phyloP scores from a whole-genome alignment of 352 stramenopile genomes.

The Pythium dissimile region DNA sequence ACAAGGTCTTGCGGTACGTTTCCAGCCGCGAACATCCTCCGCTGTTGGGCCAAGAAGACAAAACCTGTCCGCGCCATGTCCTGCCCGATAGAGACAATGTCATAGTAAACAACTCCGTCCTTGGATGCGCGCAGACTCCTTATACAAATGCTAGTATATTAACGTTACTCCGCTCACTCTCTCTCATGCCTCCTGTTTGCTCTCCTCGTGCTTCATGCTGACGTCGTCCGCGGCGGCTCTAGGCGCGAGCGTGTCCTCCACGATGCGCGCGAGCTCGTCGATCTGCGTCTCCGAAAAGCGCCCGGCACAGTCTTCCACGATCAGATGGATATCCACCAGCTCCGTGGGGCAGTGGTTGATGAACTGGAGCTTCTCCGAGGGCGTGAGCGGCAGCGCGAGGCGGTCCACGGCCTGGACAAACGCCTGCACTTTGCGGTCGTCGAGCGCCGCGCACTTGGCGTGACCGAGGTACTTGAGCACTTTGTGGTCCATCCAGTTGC shows the following conservation, averaged over 20 bases:
- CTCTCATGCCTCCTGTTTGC: constrained; percentile 16
- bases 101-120: too few relatives aligned
- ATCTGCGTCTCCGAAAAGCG: constrained; percentile 77
- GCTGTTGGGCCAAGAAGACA: too few relatives aligned
- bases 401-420: constrained; percentile 58
- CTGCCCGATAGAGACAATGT: too few relatives aligned
- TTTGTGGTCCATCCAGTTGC: constrained; percentile 90
- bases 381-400: constrained; percentile 44
- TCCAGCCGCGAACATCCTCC: too few relatives aligned
- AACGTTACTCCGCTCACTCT: neutral
- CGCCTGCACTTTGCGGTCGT: constrained; percentile 43
- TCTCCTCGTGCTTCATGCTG: neutral
- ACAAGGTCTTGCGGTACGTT: too few relatives aligned
- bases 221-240: constrained; percentile 28
- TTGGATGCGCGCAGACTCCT: too few relatives aligned
- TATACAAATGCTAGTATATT: too few relatives aligned
- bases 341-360: constrained; percentile 82
- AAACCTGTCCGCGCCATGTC: too few relatives aligned
- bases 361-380: constrained; percentile 80
- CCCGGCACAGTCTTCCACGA: constrained; percentile 79
- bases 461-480: constrained; percentile 85
- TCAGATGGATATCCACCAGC: constrained; percentile 82
- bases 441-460: constrained; percentile 53
- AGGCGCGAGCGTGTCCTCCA: constrained; percentile 52
- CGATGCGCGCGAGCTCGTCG: constrained; percentile 66